phyloP scores from a whole-genome alignment of 2,329 filamentous ascomycete species.

The Davidsoniella virescens region DNA sequence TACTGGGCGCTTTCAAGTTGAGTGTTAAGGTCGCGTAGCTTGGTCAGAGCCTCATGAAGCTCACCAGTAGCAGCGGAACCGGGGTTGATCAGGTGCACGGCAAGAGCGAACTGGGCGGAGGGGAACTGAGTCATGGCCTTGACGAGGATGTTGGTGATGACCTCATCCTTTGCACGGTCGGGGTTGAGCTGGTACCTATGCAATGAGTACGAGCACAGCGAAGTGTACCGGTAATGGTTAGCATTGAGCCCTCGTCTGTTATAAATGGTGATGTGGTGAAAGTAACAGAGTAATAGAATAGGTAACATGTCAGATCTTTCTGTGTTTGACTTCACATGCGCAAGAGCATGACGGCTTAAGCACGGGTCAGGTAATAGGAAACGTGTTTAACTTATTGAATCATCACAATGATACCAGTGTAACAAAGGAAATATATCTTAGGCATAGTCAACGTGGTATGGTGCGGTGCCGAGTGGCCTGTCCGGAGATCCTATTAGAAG shows the following conservation, averaged over 20 bases:
- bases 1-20: slow-evolving; percentile 87
- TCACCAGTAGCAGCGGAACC: slow-evolving; percentile 50
- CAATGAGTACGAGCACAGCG: background rate
- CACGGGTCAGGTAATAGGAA: slow-evolving; percentile 14
- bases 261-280: background rate
- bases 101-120: slow-evolving; percentile 84
- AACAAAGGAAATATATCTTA: background rate
- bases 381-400: slow-evolving; percentile 24
- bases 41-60: slow-evolving; percentile 78
- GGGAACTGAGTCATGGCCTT: slow-evolving; percentile 97
- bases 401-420: slow-evolving; percentile 41
- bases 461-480: no score
- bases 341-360: slow-evolving; percentile 12
- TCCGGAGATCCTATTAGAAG: background rate
- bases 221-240: slow-evolving; percentile 1
- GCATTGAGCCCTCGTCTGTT: background rate
- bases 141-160: slow-evolving; percentile 96
- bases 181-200: slow-evolving; percentile 99
- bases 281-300: slow-evolving; percentile 71
- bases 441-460: slow-evolving; percentile 8
- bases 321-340: slow-evolving; percentile 12
- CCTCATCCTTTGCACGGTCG: slow-evolving; percentile 89
- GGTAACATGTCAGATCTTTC: slow-evolving; percentile 52
- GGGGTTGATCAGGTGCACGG: slow-evolving; percentile 82
- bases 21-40: slow-evolving; percentile 68